A percentile compares a stretch with the other conserved stretches of the same genome.
Evolutionary conservation across 345 rosid species (phyloP).

Genomic region (Gossypium australe): DNA sequence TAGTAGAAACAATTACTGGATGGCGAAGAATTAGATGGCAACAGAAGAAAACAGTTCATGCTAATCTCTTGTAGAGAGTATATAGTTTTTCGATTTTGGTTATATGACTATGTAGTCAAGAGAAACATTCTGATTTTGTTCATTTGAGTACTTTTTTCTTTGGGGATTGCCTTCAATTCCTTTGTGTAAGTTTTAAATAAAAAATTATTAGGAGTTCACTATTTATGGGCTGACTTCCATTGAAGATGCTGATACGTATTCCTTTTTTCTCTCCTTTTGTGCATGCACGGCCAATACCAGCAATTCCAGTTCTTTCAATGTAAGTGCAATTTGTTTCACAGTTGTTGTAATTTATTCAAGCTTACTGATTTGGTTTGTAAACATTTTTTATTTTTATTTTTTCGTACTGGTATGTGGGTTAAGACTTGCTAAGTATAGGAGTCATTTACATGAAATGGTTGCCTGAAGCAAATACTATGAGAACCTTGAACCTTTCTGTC

Average conservation of each 20-base stretch:
- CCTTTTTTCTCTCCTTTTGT: slow-evolving; percentile 26
- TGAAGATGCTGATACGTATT: slow-evolving; percentile 27
- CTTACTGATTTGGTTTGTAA: neutral
- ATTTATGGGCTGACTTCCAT: neutral
- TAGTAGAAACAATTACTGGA: too few relatives aligned
- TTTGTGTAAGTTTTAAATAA: neutral
- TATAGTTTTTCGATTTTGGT: neutral
- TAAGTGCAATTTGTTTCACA: slow-evolving; percentile 40
- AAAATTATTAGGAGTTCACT: neutral
- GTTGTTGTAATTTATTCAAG: slow-evolving; percentile 6
- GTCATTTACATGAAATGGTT: neutral
- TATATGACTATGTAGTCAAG: neutral
- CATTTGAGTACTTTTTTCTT: neutral
- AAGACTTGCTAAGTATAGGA: neutral
- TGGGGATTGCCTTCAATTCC: neutral
- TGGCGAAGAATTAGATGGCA: too few relatives aligned
- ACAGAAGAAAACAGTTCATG: neutral
- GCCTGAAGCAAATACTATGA: neutral
- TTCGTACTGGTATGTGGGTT: neutral
- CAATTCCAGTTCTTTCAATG: slow-evolving; percentile 96
- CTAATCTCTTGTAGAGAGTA: neutral
- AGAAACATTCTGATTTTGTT: neutral
- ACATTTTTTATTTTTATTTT: neutral
- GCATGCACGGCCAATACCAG: slow-evolving; percentile 54
- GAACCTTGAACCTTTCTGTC: neutral